Evolutionary conservation across 805 yeast species (phyloP).

Genomic region (Lipomyces japonicus): DNA sequence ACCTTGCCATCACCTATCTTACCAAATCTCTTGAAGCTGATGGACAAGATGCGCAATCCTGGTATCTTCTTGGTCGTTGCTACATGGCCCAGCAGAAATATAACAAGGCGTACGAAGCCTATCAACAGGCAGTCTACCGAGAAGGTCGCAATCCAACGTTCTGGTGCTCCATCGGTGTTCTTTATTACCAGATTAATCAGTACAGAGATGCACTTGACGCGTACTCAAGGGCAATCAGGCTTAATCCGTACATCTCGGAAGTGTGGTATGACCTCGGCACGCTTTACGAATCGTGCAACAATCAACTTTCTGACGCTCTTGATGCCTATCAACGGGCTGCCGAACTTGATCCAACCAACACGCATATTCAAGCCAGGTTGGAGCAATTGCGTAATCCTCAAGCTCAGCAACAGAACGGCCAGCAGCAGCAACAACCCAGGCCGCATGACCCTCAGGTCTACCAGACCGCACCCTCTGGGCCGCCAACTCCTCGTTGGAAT

Average conservation of each 20-base stretch:
- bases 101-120: slow-evolving; percentile 94
- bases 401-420: slow-evolving; percentile 51
- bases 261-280: slow-evolving; percentile 99
- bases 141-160: slow-evolving; percentile 96
- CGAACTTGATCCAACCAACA: slow-evolving; percentile 87
- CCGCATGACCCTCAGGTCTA: slow-evolving; percentile 52
- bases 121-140: slow-evolving; percentile 96
- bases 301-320: slow-evolving; percentile 89
- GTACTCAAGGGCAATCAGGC: slow-evolving; percentile 90
- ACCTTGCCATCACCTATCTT: slow-evolving; percentile 73
- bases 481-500: slow-evolving; percentile 48
- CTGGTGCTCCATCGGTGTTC: slow-evolving; percentile 94
- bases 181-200: slow-evolving; percentile 93
- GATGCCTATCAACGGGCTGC: slow-evolving; percentile 98
- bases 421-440: slow-evolving; percentile 65
- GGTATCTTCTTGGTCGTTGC: slow-evolving; percentile 96
- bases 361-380: slow-evolving; percentile 88
- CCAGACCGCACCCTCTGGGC: slow-evolving; percentile 48
- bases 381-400: slow-evolving; percentile 57
- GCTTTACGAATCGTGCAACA: slow-evolving; percentile 92
- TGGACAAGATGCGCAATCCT: slow-evolving; percentile 86
- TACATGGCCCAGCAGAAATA: slow-evolving; percentile 95
- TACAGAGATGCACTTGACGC: slow-evolving; percentile 97
- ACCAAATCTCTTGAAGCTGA: slow-evolving; percentile 87
- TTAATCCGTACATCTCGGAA: slow-evolving; percentile 93